Conservation (phyloP, 2,329 filamentous ascomycete genomes). For the Verticillium zaregamsianum region DNA sequence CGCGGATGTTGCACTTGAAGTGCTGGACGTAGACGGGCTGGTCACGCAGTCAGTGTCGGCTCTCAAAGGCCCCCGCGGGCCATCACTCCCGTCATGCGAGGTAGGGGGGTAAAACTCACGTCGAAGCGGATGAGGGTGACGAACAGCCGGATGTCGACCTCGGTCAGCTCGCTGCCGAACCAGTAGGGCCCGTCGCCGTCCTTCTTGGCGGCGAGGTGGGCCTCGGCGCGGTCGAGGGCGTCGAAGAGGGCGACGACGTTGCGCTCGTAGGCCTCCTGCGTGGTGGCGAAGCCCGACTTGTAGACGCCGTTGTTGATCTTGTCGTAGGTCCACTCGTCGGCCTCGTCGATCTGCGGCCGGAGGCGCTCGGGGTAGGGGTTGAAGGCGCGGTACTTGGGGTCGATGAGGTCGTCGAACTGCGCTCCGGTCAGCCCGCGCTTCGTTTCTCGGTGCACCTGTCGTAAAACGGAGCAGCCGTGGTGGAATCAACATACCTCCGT, state of each 20-base stretch:
- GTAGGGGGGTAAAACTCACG: no score
- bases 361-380: constrained; percentile 66
- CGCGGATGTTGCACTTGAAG: constrained; percentile 82
- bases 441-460: no score
- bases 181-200: constrained; percentile 58
- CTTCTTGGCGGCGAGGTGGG: constrained; percentile 50
- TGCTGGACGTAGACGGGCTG: constrained; percentile 76
- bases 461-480: no score
- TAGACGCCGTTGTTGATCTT: constrained; percentile 69
- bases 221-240: constrained; percentile 72
- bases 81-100: no score
- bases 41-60: not conserved
- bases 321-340: constrained; percentile 78
- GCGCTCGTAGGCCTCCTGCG: constrained; percentile 75
- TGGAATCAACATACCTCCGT: constrained; percentile 36
- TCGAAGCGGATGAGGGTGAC: constrained; percentile 73
- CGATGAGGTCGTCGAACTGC: constrained; percentile 64
- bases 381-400: constrained; percentile 53
- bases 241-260: constrained; percentile 69
- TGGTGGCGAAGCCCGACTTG: constrained; percentile 79
- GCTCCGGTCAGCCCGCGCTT: no score
- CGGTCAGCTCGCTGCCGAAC: constrained; percentile 72
- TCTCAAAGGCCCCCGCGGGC: not conserved
- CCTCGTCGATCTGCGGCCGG: constrained; percentile 66
- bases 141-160: constrained; percentile 73